A percentile compares a stretch with the other conserved stretches of the same genome.
phyloP scores from a whole-genome alignment of 345 rosid species.

The Zanthoxylum bungeanum region DNA sequence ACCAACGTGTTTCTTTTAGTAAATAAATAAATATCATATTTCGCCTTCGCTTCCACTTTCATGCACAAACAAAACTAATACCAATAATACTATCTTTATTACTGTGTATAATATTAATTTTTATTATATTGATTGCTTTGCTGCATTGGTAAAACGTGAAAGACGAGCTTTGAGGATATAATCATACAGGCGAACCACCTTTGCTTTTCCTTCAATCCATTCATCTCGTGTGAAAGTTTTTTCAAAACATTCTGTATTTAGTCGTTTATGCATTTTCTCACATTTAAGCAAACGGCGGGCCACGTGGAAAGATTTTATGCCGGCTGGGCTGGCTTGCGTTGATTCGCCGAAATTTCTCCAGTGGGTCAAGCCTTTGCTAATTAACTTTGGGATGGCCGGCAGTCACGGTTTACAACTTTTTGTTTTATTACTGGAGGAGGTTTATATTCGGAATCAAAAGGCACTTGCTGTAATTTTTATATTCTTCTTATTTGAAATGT shows the following conservation, averaged over 20 bases:
- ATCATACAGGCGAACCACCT: too few species aligned
- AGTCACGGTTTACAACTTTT: neutral
- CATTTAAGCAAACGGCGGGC: neutral
- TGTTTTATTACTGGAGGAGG: neutral
- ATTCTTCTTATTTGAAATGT: neutral
- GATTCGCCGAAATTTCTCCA: neutral
- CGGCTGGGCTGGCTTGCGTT: conserved; percentile 16
- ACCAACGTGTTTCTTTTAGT: conserved; percentile 11
- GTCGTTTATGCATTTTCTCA: neutral
- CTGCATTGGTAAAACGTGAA: neutral
- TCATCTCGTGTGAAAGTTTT: neutral
- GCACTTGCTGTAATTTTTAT: neutral
- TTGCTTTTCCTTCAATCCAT: conserved; percentile 24
- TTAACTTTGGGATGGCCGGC: too few species aligned
- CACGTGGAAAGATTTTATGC: conserved; percentile 8
- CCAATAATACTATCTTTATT: too few species aligned
- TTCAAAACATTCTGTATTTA: neutral
- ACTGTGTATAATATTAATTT: too few species aligned
- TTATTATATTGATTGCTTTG: neutral
- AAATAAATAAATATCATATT: conserved; percentile 3
- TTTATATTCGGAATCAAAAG: neutral
- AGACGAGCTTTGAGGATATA: neutral
- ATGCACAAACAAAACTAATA: conserved; percentile 14
- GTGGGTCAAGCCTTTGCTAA: neutral
- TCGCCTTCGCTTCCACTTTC: conserved; percentile 10